A percentile compares a stretch with the other conserved stretches of the same genome.
These are phyloP conservation scores for Posidonia oceanica DNA, from an alignment of 116 monocot genomes.

Conservation along the genomic window DNA sequence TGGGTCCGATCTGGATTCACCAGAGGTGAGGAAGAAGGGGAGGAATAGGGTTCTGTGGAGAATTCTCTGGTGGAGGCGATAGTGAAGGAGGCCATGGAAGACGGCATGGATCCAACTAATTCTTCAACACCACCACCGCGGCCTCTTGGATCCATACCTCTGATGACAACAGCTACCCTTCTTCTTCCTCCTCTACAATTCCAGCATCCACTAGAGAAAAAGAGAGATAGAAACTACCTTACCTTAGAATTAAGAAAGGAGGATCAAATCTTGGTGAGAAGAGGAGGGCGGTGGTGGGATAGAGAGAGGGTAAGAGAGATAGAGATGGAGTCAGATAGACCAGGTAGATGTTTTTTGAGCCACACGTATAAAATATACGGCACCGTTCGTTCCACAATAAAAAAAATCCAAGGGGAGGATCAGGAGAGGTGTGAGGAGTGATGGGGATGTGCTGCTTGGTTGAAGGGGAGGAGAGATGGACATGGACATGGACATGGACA, in stretches of 20 bases:
- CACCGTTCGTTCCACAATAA: not conserved
- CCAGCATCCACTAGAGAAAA: not conserved
- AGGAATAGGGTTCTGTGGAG: not conserved
- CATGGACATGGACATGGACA: not conserved
- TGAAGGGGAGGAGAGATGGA: not conserved
- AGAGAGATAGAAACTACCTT: not conserved
- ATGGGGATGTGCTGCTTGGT: not conserved
- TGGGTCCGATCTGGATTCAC: not conserved
- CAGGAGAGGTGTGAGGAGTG: not conserved
- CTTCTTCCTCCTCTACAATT: too few relatives aligned
- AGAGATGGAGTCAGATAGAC: not conserved
- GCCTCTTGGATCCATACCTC: too few relatives aligned
- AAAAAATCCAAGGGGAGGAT: not conserved
- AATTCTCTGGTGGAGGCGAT: not conserved
- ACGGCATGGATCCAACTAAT: not conserved
- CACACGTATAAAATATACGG: not conserved
- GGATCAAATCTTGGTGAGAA: not conserved
- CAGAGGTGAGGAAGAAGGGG: not conserved
- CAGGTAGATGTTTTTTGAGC: not conserved
- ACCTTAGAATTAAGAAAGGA: not conserved
- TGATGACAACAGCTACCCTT: too few relatives aligned
- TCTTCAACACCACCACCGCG: too few relatives aligned
- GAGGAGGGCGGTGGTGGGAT: not conserved
- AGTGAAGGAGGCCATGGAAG: not conserved
- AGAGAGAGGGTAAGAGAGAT: not conserved